These are phyloP conservation scores for Beta corolliflora DNA, from an alignment of 179 eudicot genomes.

Conservation along the genomic window DNA sequence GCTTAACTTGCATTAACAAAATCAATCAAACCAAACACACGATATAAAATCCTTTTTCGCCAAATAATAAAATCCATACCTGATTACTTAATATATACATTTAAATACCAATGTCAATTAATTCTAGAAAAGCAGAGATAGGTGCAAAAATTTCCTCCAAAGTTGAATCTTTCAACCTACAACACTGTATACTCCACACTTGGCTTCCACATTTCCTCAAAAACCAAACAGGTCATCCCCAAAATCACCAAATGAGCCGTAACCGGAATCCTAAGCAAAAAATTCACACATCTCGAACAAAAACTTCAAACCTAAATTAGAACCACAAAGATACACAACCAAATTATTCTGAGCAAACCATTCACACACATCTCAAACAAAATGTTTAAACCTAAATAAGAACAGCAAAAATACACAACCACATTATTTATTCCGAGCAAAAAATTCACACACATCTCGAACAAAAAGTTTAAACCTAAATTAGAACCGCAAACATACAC, in stretches of 20 bases:
- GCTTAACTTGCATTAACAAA: not conserved
- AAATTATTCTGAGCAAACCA: too few species aligned
- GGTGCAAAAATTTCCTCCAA: not conserved
- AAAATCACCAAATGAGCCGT: not conserved
- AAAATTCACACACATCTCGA: not conserved
- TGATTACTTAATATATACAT: not conserved
- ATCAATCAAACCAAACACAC: not conserved
- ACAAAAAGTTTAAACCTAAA: not conserved
- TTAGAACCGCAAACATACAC: not conserved
- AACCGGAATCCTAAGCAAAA: not conserved
- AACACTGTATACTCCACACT: not conserved
- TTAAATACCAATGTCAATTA: not conserved
- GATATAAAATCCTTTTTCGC: not conserved
- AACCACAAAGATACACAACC: too few species aligned
- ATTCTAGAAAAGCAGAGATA: not conserved
- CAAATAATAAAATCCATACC: not conserved
- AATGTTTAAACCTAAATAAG: too few species aligned
- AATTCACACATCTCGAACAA: too few species aligned
- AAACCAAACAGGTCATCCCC: too few species aligned
- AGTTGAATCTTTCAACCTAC: not conserved
- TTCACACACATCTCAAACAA: too few species aligned
- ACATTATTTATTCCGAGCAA: too few species aligned
- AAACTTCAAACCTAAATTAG: too few species aligned
- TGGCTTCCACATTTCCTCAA: not conserved
- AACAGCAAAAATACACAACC: too few species aligned